Evolutionary conservation across 352 stramenopile species (phyloP), one percentile per base, ranked within the genome.

Genomic region (Phytophthora kernoviae): DNA sequence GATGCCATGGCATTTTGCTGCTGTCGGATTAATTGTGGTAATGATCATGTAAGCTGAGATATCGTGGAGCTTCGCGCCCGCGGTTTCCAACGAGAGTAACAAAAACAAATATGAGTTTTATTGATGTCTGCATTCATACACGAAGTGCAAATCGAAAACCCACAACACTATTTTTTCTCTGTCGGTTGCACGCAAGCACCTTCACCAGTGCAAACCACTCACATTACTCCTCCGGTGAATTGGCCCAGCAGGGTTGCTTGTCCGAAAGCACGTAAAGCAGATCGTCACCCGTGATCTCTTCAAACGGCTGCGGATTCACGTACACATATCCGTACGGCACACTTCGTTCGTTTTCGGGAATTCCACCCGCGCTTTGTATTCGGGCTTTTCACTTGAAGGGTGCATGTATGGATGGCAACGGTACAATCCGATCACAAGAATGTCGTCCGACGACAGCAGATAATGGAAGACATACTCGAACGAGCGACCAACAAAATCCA

Each of bases 401-500:
- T 41, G 58, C 17, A 84, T 74, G 48, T 89, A 82, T 1, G 80
- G 77, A 17, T 81, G 79, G 56, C 84, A 94, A 15, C 86, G 84
- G 57, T 93, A 94, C 12, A 94, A 57, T 0, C 84, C 86, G 42
- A 94, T 67, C 14, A 81, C 77, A 27, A 94, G 67, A 51, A 94
- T 93, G 20, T 83, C 82, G 46, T 93, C 86, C 0, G 81, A 92
- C 42, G 80, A 90, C 15, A 94, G 66, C 33, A 94, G 58, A 36
- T 91, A 89, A 54, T 94, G 83, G 47, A 94, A 92, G 2, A 91
- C 81, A 52, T 88, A 92, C 66, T 84, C 81, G 51, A 94, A 94
- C 12, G 77, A 81, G 49, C 82, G 85, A 4, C 86, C 84, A 5
- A 94, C 82, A 54, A 94, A 93, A 54, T 93, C 84, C 27, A 82